Evolutionary conservation across 2,329 filamentous ascomycete genomes (phyloP), one percentile per base, ranked within the genome.

Genomic region (Ophiostoma piceae): DNA sequence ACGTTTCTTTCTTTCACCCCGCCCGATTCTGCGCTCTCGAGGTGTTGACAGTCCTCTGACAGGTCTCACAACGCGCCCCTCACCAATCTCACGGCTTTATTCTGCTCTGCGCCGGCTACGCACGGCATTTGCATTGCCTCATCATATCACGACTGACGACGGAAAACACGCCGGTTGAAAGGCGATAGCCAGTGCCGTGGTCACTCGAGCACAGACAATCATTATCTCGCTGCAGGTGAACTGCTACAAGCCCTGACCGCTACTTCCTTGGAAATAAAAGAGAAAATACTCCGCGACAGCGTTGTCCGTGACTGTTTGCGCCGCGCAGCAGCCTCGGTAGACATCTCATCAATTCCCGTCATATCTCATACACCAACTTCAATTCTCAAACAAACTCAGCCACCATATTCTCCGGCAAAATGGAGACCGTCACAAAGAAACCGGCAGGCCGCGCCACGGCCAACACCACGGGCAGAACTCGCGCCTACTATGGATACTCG

Each of bases 401-500:
- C 57, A 62, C n/a, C 19, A 22, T 26, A 41, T 26, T 6, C 60
- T 19, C 29, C 14, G 62, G 19, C 29, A 11, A 32, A 62, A 71
- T 71, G 68, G 66, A 69, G 22, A 57, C 35, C 16, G 39, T 26
- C 51, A 60, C 65, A 41, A 69, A 68, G 39, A 69, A 69, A 67
- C 19, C 41, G 2, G 41, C 41, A 3, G 66, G 60, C n/a, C 68
- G 66, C 35, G 65, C 47, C 22, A 14, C 51, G 4, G 47, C 69
- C 19, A 68, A 64, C 19, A 54, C 67, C 69, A 41, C 60, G 11
- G 69, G 69, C 8, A 69, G 72, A 26, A 69, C 68, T 1, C 73
- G 73, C 19, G 68, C 71, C 1, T 71, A 71, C 66, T 71, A 73
- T 22, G 72, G 73, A n/a, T 73, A 74, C 57, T 74, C 73, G 41